phyloP scores from a whole-genome alignment of 345 rosid genomes.

The Cardamine resedifolia region DNA sequence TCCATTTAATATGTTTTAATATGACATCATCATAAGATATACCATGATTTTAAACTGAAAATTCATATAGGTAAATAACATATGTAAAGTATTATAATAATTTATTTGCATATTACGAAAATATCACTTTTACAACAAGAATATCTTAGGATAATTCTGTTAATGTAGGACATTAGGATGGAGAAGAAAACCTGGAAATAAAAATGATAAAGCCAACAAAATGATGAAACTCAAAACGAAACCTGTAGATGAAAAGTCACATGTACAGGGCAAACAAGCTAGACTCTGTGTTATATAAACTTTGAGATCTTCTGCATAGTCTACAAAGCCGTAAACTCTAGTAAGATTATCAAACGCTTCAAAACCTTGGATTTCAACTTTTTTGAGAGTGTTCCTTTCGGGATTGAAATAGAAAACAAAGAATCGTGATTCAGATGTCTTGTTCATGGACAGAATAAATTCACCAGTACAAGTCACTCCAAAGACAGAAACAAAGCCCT shows the following conservation, averaged over 20 bases:
- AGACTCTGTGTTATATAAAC: background rate
- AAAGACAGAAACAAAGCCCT: background rate
- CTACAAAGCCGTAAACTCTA: background rate
- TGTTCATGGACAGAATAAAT: background rate
- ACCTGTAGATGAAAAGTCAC: background rate
- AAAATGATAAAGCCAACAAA: background rate
- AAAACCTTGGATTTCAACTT: slow-evolving; percentile 5
- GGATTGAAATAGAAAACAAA: background rate
- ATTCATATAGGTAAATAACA: background rate
- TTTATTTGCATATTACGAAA: background rate
- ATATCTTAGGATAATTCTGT: too few species aligned
- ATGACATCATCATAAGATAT: background rate
- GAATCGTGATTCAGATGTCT: background rate
- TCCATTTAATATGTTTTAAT: too few species aligned
- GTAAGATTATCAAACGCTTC: background rate
- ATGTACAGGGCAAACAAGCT: background rate
- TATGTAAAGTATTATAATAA: background rate
- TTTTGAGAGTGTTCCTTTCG: background rate
- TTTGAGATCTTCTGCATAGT: background rate
- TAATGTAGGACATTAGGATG: background rate
- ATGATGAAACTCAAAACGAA: background rate
- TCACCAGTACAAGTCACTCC: background rate
- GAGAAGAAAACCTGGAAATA: background rate
- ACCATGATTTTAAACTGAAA: background rate
- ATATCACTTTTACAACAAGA: background rate